phyloP scores from a whole-genome alignment of 2,329 filamentous ascomycete genomes.

The Camillea tinctor region DNA sequence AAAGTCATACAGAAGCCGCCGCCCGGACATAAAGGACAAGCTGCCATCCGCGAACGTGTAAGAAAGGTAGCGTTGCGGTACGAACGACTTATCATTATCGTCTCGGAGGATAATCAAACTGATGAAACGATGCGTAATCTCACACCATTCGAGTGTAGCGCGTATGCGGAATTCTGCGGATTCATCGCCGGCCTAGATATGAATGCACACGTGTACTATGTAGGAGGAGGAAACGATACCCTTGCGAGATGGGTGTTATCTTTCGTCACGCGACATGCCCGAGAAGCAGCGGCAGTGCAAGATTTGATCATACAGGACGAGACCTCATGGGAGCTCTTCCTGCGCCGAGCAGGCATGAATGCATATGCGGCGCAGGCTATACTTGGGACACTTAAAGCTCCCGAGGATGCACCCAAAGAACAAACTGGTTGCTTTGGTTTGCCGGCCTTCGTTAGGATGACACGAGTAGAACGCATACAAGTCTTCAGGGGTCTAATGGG shows the following conservation, averaged over 20 bases:
- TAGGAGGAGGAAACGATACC: conserved; percentile 49
- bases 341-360: conserved; percentile 67
- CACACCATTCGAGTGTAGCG: conserved; percentile 40
- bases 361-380: conserved; percentile 68
- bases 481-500: conserved; percentile 54
- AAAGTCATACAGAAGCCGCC: conserved; percentile 70
- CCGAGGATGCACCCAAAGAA: conserved; percentile 18
- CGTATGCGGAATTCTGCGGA: conserved; percentile 49
- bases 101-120: conserved; percentile 52
- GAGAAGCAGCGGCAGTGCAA: conserved; percentile 23
- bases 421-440: conserved; percentile 41
- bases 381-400: conserved; percentile 45
- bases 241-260: conserved; percentile 55
- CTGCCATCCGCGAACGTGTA: conserved; percentile 56
- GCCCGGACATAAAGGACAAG: conserved; percentile 54
- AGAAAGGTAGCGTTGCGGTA: conserved; percentile 56
- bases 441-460: conserved; percentile 57
- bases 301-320: conserved; percentile 52
- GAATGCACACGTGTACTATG: conserved; percentile 42
- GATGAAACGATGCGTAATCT: conserved; percentile 43
- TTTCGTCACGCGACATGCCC: conserved; percentile 46
- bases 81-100: conserved; percentile 64
- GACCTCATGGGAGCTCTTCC: conserved; percentile 65
- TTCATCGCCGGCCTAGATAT: conserved; percentile 45
- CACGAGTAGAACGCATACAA: conserved; percentile 43